Base-by-base conservation (phyloP, 495 filamentous ascomycete genomes). In the Xylaria sp. region DNA sequence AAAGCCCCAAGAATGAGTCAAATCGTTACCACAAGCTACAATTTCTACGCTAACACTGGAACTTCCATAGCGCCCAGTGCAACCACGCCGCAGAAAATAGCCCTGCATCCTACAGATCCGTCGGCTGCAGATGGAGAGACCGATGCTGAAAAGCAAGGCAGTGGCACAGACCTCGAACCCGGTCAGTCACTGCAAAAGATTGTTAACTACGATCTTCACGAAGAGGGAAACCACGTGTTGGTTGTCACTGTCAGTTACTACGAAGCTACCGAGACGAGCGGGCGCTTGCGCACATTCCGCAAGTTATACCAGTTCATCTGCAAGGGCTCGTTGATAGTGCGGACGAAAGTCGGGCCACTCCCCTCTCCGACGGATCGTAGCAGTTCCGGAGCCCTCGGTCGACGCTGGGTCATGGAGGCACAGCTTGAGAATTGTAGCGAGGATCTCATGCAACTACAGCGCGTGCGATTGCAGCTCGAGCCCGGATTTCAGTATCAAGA, bases 241-340 rank as follows among this genome's bases (percentile, higher is more conserved):
- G 93, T 92, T n/a, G 96, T 98, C 46, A 98, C 93, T 64, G 91
- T 99, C 43, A 94, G 91, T 61, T 99, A 99, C 80, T 93, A 90
- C 41, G 88, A 91, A 69, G 85, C 85, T 2, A 88, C 87, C 48
- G 87, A 88, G 37, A 88, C 88, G 31, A 88, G 87, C 66, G 92
- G 91, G 41, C 86, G 93, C 48, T 90, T 91, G 31, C 85, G 97
- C 71, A 97, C 93, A 15, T 99, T 98, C 78, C 84, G 95, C 72
- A 99, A 99, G 80, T 81, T 99, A 71, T 99, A 99, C 79, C 97
- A 98, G 80, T 99, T 99, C 77, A 90, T 95, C 29, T 95, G 94
- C 59, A 93, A 95, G 80, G 90, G 91, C 67, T 93, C 93, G 73
- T 82, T 99, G 70, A 92, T 94, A 67, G 95, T 99, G 29, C 84